These are phyloP conservation scores for Lepidium africanum DNA, from an alignment of 345 rosid genomes.

Conservation along the genomic window DNA sequence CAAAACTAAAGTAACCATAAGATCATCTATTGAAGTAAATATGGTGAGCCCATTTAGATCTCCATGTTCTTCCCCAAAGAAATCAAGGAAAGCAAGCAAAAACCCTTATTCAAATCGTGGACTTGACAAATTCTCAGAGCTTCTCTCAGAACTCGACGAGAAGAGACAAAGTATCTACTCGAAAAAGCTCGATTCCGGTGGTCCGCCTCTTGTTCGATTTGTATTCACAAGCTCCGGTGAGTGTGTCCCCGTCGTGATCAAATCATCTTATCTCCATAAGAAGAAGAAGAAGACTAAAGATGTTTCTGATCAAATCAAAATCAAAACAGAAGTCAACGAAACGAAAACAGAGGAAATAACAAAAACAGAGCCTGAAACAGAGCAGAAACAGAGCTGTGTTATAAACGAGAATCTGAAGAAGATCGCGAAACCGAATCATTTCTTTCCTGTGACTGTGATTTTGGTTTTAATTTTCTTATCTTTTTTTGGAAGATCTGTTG, in stretches of 20 bases:
- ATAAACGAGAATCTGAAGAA: constrained; percentile 21
- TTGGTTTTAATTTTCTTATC: constrained; percentile 48
- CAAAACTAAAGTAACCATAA: too few relatives aligned
- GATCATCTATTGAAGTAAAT: neutral
- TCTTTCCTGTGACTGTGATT: constrained; percentile 39
- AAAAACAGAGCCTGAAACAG: constrained; percentile 18
- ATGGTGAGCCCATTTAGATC: constrained; percentile 20
- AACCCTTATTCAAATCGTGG: constrained; percentile 74
- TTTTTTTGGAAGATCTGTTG: constrained; percentile 60
- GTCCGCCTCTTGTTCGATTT: constrained; percentile 50
- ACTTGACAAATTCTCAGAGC: constrained; percentile 66
- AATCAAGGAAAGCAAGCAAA: constrained; percentile 35
- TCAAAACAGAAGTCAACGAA: constrained; percentile 15
- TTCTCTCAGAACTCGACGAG: constrained; percentile 51
- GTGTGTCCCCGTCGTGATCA: constrained; percentile 51
- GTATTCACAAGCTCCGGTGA: constrained; percentile 36
- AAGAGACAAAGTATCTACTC: constrained; percentile 53
- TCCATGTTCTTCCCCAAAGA: constrained; percentile 31
- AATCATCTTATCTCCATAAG: constrained; percentile 20
- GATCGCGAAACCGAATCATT: constrained; percentile 37
- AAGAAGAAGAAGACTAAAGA: constrained; percentile 1
- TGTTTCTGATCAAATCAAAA: constrained; percentile 1
- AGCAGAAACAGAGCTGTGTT: constrained; percentile 19
- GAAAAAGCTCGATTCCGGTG: constrained; percentile 30
- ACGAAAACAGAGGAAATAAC: constrained; percentile 12